phyloP scores from a whole-genome alignment of 352 stramenopile genomes.

The Phytophthora capsici region DNA sequence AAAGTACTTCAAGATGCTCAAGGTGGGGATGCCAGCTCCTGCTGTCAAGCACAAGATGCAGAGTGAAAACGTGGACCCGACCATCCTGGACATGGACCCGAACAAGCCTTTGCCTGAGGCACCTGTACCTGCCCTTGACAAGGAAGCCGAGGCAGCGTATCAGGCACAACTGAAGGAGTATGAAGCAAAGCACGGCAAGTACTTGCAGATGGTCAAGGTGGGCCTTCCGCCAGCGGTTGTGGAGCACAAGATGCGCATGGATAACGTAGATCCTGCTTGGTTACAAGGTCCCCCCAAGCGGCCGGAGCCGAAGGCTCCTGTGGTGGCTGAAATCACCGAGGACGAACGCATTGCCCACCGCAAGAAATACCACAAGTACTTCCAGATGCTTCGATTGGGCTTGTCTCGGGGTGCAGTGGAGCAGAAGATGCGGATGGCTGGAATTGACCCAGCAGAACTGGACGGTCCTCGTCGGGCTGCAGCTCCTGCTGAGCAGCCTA shows the following conservation, averaged over 20 bases:
- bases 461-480: conserved; percentile 52
- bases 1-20: conserved; percentile 88
- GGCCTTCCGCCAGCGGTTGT: conserved; percentile 69
- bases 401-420: conserved; percentile 79
- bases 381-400: conserved; percentile 84
- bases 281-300: conserved; percentile 64
- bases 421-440: conserved; percentile 85
- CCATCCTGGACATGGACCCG: conserved; percentile 70
- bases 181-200: conserved; percentile 74
- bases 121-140: conserved; percentile 24
- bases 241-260: conserved; percentile 88
- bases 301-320: conserved; percentile 26
- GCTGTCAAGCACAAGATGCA: conserved; percentile 86
- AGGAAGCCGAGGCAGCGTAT: conserved; percentile 55
- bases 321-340: conserved; percentile 39
- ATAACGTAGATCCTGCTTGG: conserved; percentile 69
- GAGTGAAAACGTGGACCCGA: conserved; percentile 64
- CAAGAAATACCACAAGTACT: conserved; percentile 85
- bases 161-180: conserved; percentile 65
- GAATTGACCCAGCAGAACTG: conserved; percentile 70
- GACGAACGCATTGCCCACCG: conserved; percentile 62
- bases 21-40: conserved; percentile 66
- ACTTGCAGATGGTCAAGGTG: conserved; percentile 83
- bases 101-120: conserved; percentile 51
- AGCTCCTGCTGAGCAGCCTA: conserved; percentile 28